Conservation (phyloP, 2,329 filamentous ascomycete species). For the Aspergillus sp. region DNA sequence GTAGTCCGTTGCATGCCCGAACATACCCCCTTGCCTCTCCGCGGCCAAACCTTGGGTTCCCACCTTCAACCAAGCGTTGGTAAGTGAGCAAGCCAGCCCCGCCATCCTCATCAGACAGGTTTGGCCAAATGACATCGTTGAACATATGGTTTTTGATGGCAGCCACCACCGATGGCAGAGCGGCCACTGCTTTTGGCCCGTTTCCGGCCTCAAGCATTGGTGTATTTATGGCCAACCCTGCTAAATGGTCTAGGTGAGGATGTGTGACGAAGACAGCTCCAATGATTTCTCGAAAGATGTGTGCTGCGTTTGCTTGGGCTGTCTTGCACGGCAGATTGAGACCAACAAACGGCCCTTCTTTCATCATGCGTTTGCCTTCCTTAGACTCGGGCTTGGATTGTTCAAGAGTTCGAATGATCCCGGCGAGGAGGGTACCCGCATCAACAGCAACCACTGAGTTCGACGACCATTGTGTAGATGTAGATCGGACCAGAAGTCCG, state of each 20-base stretch:
- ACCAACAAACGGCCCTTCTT: conserved; percentile 73
- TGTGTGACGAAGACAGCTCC: conserved; percentile 92
- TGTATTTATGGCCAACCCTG: conserved; percentile 89
- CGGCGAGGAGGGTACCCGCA: conserved; percentile 81
- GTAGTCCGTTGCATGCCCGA: conserved; percentile 81
- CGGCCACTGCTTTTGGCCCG: conserved; percentile 77
- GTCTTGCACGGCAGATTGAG: conserved; percentile 64
- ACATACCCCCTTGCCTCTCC: conserved; percentile 79
- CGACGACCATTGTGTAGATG: conserved; percentile 71
- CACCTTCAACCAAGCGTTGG: conserved; percentile 80
- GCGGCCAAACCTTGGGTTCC: conserved; percentile 76
- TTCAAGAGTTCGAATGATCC: conserved; percentile 76
- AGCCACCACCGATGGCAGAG: conserved; percentile 80
- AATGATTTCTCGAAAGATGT: conserved; percentile 74
- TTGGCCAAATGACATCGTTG: conserved; percentile 97
- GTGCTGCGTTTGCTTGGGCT: conserved; percentile 70
- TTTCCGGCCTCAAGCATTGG: conserved; percentile 74
- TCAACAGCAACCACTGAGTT: conserved; percentile 88
- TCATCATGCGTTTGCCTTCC: conserved; percentile 24
- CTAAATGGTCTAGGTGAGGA: conserved; percentile 92
- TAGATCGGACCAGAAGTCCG: conserved; percentile 80
- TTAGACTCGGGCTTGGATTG: conserved; percentile 18
- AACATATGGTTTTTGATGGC: conserved; percentile 94
- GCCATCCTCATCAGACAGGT: conserved; percentile 91
- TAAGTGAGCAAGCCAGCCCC: conserved; percentile 91